Conservation (phyloP, 2,329 filamentous ascomycete species). For the Alternaria brassicae region DNA sequence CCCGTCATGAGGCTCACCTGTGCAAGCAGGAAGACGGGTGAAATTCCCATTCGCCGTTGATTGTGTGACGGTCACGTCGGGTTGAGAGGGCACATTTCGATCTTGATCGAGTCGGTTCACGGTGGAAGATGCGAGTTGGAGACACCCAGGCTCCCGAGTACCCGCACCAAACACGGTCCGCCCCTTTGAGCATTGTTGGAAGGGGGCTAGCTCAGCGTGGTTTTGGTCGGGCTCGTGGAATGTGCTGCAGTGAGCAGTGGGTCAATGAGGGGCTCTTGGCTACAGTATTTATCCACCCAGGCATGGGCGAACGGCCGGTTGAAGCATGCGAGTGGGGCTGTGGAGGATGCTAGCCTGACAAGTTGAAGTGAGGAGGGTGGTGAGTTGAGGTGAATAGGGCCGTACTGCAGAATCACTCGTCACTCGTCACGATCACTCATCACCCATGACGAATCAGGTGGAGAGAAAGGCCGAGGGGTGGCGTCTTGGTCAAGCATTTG, state of each 20-base stretch:
- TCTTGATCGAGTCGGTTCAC: slow-evolving; percentile 4
- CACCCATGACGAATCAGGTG: no score
- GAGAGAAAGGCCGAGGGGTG: neutral
- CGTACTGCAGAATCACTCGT: neutral
- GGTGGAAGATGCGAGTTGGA: slow-evolving; percentile 3
- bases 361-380: no score
- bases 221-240: slow-evolving; percentile 3
- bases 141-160: neutral
- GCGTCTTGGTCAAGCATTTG: slow-evolving; percentile 5
- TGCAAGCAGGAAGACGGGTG: slow-evolving; percentile 27
- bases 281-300: neutral
- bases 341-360: neutral
- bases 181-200: neutral
- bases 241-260: slow-evolving; percentile 4
- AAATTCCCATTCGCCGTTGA: slow-evolving; percentile 23
- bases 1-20: slow-evolving; percentile 8
- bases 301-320: slow-evolving; percentile 6
- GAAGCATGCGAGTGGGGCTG: neutral
- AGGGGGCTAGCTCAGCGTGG: neutral
- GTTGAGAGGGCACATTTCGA: slow-evolving; percentile 3
- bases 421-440: neutral
- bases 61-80: slow-evolving; percentile 4
- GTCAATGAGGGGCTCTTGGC: slow-evolving; percentile 1
- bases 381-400: slow-evolving; percentile 1
- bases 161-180: neutral